Evolutionary conservation across 768 basidiomycete genomes (phyloP).

Genomic region (Cyathus striatus): DNA sequence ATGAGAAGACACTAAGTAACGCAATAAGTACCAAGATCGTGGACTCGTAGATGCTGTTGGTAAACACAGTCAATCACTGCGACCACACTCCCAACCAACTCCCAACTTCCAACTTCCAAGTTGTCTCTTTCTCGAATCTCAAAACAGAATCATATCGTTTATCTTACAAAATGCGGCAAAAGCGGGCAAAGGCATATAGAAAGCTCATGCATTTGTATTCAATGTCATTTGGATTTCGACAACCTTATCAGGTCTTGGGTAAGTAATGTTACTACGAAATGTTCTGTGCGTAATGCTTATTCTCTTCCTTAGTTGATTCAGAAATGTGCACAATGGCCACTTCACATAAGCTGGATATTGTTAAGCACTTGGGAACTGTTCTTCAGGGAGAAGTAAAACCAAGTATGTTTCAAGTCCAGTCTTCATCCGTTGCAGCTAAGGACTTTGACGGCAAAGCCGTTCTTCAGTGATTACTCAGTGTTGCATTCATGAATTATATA

Average conservation of each 20-base stretch:
- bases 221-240: constrained; percentile 83
- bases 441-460: constrained; percentile 38
- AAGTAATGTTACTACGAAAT: constrained; percentile 13
- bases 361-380: constrained; percentile 68
- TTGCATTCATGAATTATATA: constrained; percentile 90
- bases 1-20: too few relatives aligned
- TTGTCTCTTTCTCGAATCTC: constrained; percentile 1
- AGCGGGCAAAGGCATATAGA: constrained; percentile 90
- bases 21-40: too few relatives aligned
- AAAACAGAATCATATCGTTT: too few relatives aligned
- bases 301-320: constrained; percentile 61
- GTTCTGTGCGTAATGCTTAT: constrained; percentile 8
- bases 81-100: background rate
- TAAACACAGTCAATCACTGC: background rate
- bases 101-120: background rate
- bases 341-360: constrained; percentile 69
- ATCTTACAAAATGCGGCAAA: constrained; percentile 73
- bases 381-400: constrained; percentile 88
- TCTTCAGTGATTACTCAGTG: constrained; percentile 96
- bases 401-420: constrained; percentile 52
- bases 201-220: constrained; percentile 92
- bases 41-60: background rate
- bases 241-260: constrained; percentile 94
- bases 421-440: constrained; percentile 12
- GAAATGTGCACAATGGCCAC: constrained; percentile 72